A percentile compares a stretch with the other conserved stretches of the same genome.
Evolutionary conservation across 352 stramenopile genomes (phyloP).

Genomic region (Globisporangium parvum): DNA sequence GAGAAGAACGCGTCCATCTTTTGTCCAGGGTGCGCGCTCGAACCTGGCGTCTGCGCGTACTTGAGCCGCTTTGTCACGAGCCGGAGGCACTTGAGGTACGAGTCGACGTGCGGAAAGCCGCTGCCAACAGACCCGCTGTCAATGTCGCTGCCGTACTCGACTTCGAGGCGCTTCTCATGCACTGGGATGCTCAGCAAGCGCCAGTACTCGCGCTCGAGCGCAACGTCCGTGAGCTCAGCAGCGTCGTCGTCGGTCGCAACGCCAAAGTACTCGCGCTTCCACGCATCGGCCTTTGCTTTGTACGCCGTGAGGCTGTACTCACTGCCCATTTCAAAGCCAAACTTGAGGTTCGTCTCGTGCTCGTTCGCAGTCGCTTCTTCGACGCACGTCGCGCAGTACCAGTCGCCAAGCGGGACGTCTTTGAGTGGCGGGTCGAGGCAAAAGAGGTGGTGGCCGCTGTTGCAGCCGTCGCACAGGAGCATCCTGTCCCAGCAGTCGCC

Average conservation of each 20-base stretch:
- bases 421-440: slow-evolving; percentile 56
- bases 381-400: slow-evolving; percentile 76
- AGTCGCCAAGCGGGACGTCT: slow-evolving; percentile 61
- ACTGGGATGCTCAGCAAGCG: slow-evolving; percentile 68
- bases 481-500: slow-evolving; percentile 78
- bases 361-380: slow-evolving; percentile 38
- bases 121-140: slow-evolving; percentile 83
- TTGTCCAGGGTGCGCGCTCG: slow-evolving; percentile 32
- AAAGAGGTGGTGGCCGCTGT: slow-evolving; percentile 78
- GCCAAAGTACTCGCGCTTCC: slow-evolving; percentile 77
- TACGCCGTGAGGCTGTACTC: slow-evolving; percentile 81
- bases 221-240: slow-evolving; percentile 47
- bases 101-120: slow-evolving; percentile 75
- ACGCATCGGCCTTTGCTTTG: slow-evolving; percentile 76
- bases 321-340: slow-evolving; percentile 78
- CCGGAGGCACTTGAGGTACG: slow-evolving; percentile 45
- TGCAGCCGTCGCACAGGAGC: slow-evolving; percentile 77
- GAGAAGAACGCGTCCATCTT: slow-evolving; percentile 30
- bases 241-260: slow-evolving; percentile 28
- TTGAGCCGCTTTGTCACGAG: slow-evolving; percentile 47
- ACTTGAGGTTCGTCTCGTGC: slow-evolving; percentile 49
- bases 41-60: slow-evolving; percentile 29
- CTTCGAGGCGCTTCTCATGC: slow-evolving; percentile 75
- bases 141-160: slow-evolving; percentile 91
- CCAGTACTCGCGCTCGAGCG: slow-evolving; percentile 90